phyloP scores from a whole-genome alignment of 352 stramenopile genomes.

The Globisporangium okanoganense region DNA sequence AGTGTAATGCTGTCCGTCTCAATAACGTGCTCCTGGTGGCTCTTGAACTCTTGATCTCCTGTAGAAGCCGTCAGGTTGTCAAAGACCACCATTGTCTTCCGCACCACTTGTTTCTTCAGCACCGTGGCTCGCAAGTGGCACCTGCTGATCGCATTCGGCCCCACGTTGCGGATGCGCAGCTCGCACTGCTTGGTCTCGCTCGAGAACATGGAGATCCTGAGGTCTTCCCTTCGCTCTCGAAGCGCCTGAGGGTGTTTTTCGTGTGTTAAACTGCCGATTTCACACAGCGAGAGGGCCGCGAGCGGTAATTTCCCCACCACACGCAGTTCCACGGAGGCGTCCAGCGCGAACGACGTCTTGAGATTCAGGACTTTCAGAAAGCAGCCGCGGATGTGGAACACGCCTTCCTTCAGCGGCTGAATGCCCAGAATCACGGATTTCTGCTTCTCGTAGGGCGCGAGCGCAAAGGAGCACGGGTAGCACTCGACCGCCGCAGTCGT shows the following conservation, averaged over 20 bases:
- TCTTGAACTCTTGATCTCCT: background rate
- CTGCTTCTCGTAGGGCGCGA: constrained; percentile 49
- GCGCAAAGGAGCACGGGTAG: constrained; percentile 45
- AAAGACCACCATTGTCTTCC: constrained; percentile 39
- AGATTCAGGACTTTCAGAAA: constrained; percentile 64
- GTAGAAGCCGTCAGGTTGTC: constrained; percentile 30
- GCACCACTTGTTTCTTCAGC: constrained; percentile 22
- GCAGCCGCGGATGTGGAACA: constrained; percentile 45
- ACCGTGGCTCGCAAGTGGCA: constrained; percentile 36
- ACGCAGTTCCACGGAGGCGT: constrained; percentile 22
- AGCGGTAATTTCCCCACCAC: constrained; percentile 47
- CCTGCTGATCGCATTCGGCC: constrained; percentile 35
- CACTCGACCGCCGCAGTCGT: constrained; percentile 34
- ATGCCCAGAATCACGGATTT: constrained; percentile 47
- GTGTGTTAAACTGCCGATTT: constrained; percentile 28
- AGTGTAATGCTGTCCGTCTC: constrained; percentile 20
- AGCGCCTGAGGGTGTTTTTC: background rate
- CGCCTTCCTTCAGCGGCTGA: constrained; percentile 38
- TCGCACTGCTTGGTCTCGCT: constrained; percentile 60
- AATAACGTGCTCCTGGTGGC: background rate
- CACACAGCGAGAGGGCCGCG: constrained; percentile 40
- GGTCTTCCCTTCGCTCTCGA: constrained; percentile 9
- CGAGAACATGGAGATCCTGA: constrained; percentile 58
- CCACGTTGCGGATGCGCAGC: constrained; percentile 48
- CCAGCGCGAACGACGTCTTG: constrained; percentile 46